Percentiles rank a stretch among this genome's conserved stretches.
Evolutionary conservation across 2,329 filamentous ascomycete genomes (phyloP).

Genomic region (Calonectria pseudoturangicola): DNA sequence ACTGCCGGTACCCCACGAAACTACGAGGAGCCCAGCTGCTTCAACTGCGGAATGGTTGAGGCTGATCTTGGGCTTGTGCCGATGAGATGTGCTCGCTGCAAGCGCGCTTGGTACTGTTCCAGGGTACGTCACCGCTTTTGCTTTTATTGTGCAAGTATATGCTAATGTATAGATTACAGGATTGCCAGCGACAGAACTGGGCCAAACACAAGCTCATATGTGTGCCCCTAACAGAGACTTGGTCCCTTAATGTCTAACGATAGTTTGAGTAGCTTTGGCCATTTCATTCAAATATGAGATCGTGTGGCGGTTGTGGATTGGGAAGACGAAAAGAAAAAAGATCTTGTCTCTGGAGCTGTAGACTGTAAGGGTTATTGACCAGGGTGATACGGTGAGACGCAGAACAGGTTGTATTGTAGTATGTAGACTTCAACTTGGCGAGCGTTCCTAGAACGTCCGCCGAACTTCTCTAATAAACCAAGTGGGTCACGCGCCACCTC

Average conservation of each 20-base stretch:
- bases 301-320: no score
- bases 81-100: not conserved
- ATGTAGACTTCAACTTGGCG: no score
- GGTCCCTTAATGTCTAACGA: not conserved
- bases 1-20: not conserved
- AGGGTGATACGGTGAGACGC: no score
- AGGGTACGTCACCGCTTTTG: not conserved
- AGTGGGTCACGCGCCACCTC: no score
- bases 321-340: no score
- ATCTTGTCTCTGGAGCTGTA: no score
- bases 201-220: not conserved
- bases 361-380: no score
- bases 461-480: no score
- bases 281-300: no score
- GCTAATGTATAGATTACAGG: not conserved
- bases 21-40: conserved; percentile 3
- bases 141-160: not conserved
- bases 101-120: not conserved
- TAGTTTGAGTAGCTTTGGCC: no score
- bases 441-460: no score
- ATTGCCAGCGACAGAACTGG: not conserved
- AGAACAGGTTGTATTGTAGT: no score
- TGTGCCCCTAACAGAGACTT: not conserved
- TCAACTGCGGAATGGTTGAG: not conserved
- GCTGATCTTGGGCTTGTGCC: not conserved